A percentile compares a stretch with the other conserved stretches of the same genome.
Conservation (phyloP, 169 alveolate genomes). For the Plasmodium inui region DNA sequence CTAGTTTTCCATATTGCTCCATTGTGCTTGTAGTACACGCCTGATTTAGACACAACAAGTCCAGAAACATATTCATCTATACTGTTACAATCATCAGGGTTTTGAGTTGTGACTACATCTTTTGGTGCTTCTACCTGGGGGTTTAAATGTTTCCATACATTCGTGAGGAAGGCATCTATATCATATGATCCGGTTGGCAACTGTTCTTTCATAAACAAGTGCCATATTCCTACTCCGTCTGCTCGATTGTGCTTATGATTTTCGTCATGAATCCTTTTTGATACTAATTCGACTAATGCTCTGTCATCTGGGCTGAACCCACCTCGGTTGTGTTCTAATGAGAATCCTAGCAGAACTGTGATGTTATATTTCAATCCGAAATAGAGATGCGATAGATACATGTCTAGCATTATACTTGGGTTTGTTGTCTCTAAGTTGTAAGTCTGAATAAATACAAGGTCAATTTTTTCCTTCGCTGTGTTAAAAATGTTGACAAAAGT, state of each 20-base stretch:
- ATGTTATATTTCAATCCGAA: slow-evolving; percentile 45
- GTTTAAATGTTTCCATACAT: slow-evolving; percentile 43
- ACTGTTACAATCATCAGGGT: slow-evolving; percentile 54
- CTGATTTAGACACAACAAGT: slow-evolving; percentile 25
- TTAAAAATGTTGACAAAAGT: slow-evolving; percentile 50
- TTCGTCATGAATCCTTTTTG: slow-evolving; percentile 49
- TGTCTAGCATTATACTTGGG: slow-evolving; percentile 47
- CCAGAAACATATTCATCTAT: slow-evolving; percentile 49
- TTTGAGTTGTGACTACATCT: slow-evolving; percentile 17
- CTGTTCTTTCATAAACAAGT: slow-evolving; percentile 60
- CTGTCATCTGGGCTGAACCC: slow-evolving; percentile 50
- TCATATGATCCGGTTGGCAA: slow-evolving; percentile 33
- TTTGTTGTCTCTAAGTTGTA: slow-evolving; percentile 47
- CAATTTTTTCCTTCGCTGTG: slow-evolving; percentile 56
- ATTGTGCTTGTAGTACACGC: slow-evolving; percentile 33
- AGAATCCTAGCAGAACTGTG: slow-evolving; percentile 38
- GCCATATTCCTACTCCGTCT: slow-evolving; percentile 61
- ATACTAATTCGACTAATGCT: slow-evolving; percentile 41
- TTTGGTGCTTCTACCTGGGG: slow-evolving; percentile 22
- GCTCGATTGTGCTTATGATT: slow-evolving; percentile 33
- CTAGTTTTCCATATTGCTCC: slow-evolving; percentile 52
- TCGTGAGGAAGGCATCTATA: slow-evolving; percentile 16
- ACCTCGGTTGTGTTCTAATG: slow-evolving; percentile 64
- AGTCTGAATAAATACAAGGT: slow-evolving; percentile 64
- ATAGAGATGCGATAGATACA: slow-evolving; percentile 62